Evolutionary conservation across 441 rosid genomes (phyloP).

Genomic region (Kokia cookei): DNA sequence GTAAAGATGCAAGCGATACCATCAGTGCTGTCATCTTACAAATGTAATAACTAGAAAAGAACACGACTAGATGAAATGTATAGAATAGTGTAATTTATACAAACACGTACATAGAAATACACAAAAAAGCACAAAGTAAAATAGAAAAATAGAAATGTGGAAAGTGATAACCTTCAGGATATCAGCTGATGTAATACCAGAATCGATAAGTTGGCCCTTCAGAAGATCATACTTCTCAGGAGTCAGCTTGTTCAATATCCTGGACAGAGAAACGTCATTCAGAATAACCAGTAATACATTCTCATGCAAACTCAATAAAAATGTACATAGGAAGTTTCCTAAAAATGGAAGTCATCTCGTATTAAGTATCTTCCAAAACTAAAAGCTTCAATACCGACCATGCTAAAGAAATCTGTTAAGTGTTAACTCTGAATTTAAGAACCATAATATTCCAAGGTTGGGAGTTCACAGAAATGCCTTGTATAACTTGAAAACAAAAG

Average conservation of each 20-base stretch:
- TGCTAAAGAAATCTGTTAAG: too few relatives aligned
- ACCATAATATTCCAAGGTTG: too few relatives aligned
- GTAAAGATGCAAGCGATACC: slow-evolving; percentile 9
- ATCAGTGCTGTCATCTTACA: not conserved
- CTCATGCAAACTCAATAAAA: too few relatives aligned
- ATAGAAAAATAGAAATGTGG: not conserved
- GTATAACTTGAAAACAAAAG: too few relatives aligned
- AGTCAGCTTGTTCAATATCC: slow-evolving; percentile 81
- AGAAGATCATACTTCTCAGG: slow-evolving; percentile 85
- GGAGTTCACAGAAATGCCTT: too few relatives aligned
- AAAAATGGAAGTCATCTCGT: too few relatives aligned
- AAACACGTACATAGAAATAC: not conserved
- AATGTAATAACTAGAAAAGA: not conserved
- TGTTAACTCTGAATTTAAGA: too few relatives aligned
- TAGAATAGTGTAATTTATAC: not conserved
- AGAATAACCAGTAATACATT: not conserved
- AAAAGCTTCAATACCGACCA: too few relatives aligned
- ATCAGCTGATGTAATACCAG: slow-evolving; percentile 71
- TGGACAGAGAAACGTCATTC: slow-evolving; percentile 20
- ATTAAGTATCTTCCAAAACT: too few relatives aligned
- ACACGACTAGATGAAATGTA: not conserved
- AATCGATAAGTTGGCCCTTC: slow-evolving; percentile 75
- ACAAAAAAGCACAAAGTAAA: too few relatives aligned
- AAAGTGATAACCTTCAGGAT: slow-evolving; percentile 46
- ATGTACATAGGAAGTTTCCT: too few relatives aligned